Base-by-base conservation (phyloP, 148 eudicot species). In the Cornus suecica region DNA sequence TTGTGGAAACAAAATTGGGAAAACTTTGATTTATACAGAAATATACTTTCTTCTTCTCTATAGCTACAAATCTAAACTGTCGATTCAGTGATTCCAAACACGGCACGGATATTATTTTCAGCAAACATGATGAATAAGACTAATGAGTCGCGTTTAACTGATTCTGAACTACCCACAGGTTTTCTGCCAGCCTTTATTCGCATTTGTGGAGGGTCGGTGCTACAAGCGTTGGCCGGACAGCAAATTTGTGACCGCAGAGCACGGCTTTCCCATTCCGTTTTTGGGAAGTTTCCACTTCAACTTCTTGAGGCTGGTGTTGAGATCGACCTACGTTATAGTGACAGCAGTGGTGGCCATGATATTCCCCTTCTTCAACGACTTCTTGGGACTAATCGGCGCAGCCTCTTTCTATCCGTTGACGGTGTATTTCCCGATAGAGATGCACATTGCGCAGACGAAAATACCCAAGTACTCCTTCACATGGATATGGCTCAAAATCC, bases 341-440 rank as follows among this genome's bases (percentile, higher is more conserved):
- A 88, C 97, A 2, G 83, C 93, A 0, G 18, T 93, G 28, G 16
- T 89, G 5, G 97, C 97, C 24, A 93, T 93, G 95, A 73, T 90
- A 5, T 91, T 93, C 67, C 98, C 98, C 26, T 93, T 93, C 84
- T 93, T 93, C 96, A 93, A 93, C 64, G 88, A 84, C 45, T 84
- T 93, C 88, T 81, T 93, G 68, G 96, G 96, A 9, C 41, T 93
- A 48, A 75, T 93, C 8, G 98, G 98, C 3, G 91, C 98, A 0
- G 80, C 85, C 0, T 85, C 98, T 0, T 93, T 90, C 76, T 93
- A 91, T 81, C 98, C 98, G 8, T 58, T 93, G 23, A 91, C 97
- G 0, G 97, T 92, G 37, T 92, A 86, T 68, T 92, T 90, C 73
- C 95, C 97, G 0, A 74, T 92, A 18, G 96, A 93, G 78, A 84